These are phyloP conservation scores for Bimuria novae-zelandiae DNA, from an alignment of 2,329 filamentous ascomycete genomes.

Conservation along the genomic window DNA sequence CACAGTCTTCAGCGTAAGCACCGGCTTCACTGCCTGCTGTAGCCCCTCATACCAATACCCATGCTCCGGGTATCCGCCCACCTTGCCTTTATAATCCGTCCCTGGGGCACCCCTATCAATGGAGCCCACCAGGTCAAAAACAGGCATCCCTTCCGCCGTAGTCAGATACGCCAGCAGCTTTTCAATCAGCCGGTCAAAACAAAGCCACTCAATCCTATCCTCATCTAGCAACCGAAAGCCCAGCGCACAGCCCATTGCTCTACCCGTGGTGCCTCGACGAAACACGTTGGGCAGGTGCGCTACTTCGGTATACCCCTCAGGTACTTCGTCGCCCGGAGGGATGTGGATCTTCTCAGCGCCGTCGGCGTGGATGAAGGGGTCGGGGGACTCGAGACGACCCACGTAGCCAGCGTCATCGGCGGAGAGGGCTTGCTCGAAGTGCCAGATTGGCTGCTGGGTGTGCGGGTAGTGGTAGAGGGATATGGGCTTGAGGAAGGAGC, in stretches of 20 bases:
- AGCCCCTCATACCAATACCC: conserved; percentile 23
- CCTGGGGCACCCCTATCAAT: conserved; percentile 13
- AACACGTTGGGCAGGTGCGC: conserved; percentile 24
- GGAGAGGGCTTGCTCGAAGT: conserved; percentile 9
- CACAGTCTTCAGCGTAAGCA: conserved; percentile 22
- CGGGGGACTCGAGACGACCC: conserved; percentile 13
- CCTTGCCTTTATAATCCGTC: neutral
- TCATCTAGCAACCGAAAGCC: conserved; percentile 20
- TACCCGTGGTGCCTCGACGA: conserved; percentile 17
- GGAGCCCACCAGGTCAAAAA: conserved; percentile 29
- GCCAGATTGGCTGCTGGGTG: conserved; percentile 7
- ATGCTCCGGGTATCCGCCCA: conserved; percentile 23
- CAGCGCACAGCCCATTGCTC: conserved; percentile 27
- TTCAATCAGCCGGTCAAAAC: conserved; percentile 19
- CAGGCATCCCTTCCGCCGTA: conserved; percentile 1
- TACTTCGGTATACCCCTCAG: conserved; percentile 21
- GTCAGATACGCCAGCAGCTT: conserved; percentile 3
- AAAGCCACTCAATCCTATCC: conserved; percentile 26
- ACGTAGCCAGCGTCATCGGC: conserved; percentile 16
- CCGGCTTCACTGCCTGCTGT: conserved; percentile 39
- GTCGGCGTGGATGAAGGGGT: conserved; percentile 9
- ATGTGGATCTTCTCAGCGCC: neutral
- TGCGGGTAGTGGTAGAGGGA: conserved; percentile 27
- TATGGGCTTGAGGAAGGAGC: conserved; percentile 20
- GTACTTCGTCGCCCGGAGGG: conserved; percentile 23